phyloP scores from a whole-genome alignment of 1,139 yeast species.

The Blastobotrys persicus region DNA sequence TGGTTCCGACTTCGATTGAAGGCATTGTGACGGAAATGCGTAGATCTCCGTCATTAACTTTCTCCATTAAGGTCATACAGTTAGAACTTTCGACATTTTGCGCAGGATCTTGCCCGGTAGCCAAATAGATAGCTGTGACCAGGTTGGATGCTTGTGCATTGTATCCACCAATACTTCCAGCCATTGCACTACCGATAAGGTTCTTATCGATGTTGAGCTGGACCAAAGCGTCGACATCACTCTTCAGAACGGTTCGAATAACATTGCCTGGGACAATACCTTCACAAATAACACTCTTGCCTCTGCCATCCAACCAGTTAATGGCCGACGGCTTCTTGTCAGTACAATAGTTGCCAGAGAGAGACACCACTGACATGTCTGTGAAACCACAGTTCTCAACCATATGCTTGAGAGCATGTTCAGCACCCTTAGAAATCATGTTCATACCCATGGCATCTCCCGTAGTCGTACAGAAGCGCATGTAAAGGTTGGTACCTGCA shows the following conservation, averaged over 20 bases:
- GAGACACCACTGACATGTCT: slow-evolving; percentile 89
- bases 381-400: slow-evolving; percentile 85
- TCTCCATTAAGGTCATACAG: slow-evolving; percentile 94
- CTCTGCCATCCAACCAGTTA: slow-evolving; percentile 99
- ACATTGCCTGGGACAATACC: slow-evolving; percentile 82
- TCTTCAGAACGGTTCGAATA: slow-evolving; percentile 78
- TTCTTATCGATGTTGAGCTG: slow-evolving; percentile 87
- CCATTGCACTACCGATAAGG: slow-evolving; percentile 96
- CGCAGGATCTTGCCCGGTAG: slow-evolving; percentile 98
- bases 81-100: slow-evolving; percentile 96
- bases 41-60: slow-evolving; percentile 71
- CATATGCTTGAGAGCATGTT: slow-evolving; percentile 79
- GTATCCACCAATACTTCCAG: slow-evolving; percentile 96
- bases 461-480: slow-evolving; percentile 93
- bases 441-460: slow-evolving; percentile 99
- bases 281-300: slow-evolving; percentile 97
- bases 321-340: slow-evolving; percentile 98
- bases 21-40: slow-evolving; percentile 97
- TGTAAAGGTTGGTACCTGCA: slow-evolving; percentile 88
- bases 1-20: slow-evolving; percentile 96
- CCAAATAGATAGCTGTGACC: slow-evolving; percentile 89
- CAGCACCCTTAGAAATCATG: slow-evolving; percentile 98
- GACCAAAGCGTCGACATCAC: slow-evolving; percentile 89
- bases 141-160: slow-evolving; percentile 97
- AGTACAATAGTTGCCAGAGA: slow-evolving; percentile 95